phyloP scores from a whole-genome alignment of 345 rosid genomes.

The Aethionema arabicum region DNA sequence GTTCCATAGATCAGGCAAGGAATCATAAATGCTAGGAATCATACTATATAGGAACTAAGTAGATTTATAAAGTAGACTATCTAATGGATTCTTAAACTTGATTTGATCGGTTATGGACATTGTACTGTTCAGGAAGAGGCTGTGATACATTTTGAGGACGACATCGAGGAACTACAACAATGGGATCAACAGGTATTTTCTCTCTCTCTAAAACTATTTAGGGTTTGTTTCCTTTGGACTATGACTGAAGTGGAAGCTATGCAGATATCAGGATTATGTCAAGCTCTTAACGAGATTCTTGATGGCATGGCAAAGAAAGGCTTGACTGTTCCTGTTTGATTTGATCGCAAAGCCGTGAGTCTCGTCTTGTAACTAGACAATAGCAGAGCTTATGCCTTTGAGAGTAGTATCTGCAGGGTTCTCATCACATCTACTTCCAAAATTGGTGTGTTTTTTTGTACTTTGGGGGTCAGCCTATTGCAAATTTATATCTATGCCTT shows the following conservation, averaged over 20 bases:
- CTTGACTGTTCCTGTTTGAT: slow-evolving; percentile 77
- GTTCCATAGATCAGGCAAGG: slow-evolving; percentile 91
- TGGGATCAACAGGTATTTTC: slow-evolving; percentile 93
- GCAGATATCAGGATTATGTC: slow-evolving; percentile 92
- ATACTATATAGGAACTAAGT: background rate
- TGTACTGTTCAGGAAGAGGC: slow-evolving; percentile 78
- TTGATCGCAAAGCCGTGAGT: slow-evolving; percentile 4
- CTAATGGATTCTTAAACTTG: slow-evolving; percentile 1
- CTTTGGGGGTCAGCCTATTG: too few relatives aligned
- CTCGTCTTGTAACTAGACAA: slow-evolving; percentile 6
- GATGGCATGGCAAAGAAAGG: slow-evolving; percentile 95
- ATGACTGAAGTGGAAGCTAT: slow-evolving; percentile 15
- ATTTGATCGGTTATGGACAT: slow-evolving; percentile 5
- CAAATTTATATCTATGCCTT: too few relatives aligned
- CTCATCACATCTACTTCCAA: slow-evolving; percentile 6
- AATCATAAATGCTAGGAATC: background rate
- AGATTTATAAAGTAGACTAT: background rate
- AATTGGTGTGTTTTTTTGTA: slow-evolving; percentile 11
- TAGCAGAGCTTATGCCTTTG: background rate
- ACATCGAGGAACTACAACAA: slow-evolving; percentile 86
- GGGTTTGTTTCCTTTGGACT: background rate
- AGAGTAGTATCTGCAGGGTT: slow-evolving; percentile 6
- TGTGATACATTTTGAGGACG: slow-evolving; percentile 95
- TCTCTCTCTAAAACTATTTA: slow-evolving; percentile 10
- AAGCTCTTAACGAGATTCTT: slow-evolving; percentile 84